Conservation (phyloP, 805 yeast genomes). For the Candida xyloterini region DNA sequence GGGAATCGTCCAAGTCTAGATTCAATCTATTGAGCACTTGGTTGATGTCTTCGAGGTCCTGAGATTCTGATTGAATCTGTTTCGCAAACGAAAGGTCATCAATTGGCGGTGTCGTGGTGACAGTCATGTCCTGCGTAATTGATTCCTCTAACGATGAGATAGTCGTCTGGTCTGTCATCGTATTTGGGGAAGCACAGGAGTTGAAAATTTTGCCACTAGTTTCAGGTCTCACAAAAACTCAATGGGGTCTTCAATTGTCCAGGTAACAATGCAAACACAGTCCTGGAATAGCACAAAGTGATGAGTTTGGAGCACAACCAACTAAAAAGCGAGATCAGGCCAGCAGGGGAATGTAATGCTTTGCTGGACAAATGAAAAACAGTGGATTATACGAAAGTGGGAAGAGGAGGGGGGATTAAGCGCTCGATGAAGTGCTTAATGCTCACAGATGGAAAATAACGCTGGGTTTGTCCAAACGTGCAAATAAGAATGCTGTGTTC, state of each 20-base stretch:
- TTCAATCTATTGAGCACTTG: slow-evolving; percentile 47
- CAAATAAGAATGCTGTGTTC: slow-evolving; percentile 10
- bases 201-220: slow-evolving; percentile 13
- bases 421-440: not conserved
- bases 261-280: not conserved
- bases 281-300: not conserved
- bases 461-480: slow-evolving; percentile 1
- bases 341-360: slow-evolving; percentile 2
- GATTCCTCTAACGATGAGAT: slow-evolving; percentile 32
- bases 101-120: slow-evolving; percentile 34
- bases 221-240: slow-evolving; percentile 1
- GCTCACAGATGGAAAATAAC: slow-evolving; percentile 1
- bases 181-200: slow-evolving; percentile 8
- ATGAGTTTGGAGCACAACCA: not conserved
- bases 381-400: not conserved
- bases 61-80: slow-evolving; percentile 10
- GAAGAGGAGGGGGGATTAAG: not conserved
- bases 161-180: slow-evolving; percentile 36
- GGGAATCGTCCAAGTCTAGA: slow-evolving; percentile 34
- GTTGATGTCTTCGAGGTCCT: slow-evolving; percentile 40
- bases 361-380: not conserved
- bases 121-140: slow-evolving; percentile 24
- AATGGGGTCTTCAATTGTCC: slow-evolving; percentile 6
- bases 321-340: slow-evolving; percentile 6
- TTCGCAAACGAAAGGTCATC: slow-evolving; percentile 24